Percentiles rank a stretch among this genome's conserved stretches.
These are phyloP conservation scores for Letharia columbiana DNA, from an alignment of 495 filamentous ascomycete species.

Conservation along the genomic window DNA sequence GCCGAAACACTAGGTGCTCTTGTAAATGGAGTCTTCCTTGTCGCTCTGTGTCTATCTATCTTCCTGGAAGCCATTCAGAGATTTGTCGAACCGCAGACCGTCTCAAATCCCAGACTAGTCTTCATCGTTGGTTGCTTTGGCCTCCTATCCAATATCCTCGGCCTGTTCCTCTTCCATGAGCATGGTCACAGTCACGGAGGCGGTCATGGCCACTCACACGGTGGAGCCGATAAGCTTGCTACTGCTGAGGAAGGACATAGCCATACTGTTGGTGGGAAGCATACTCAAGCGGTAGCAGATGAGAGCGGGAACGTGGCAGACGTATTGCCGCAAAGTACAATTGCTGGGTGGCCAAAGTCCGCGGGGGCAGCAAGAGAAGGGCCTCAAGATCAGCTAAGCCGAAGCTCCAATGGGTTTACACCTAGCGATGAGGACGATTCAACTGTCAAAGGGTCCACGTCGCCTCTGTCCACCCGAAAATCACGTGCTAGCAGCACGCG, in stretches of 20 bases:
- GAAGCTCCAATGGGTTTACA: constrained; percentile 12
- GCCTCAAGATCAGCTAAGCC: constrained; percentile 30
- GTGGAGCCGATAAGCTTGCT: constrained; percentile 31
- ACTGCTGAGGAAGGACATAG: constrained; percentile 41
- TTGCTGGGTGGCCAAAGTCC: constrained; percentile 30
- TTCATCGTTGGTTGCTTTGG: constrained; percentile 81
- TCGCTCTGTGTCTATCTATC: constrained; percentile 90
- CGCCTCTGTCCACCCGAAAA: constrained; percentile 27
- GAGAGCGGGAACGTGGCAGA: constrained; percentile 41
- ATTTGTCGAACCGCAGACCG: constrained; percentile 78
- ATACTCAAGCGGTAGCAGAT: constrained; percentile 32
- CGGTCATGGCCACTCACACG: constrained; percentile 42
- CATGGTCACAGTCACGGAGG: constrained; percentile 79
- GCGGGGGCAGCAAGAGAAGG: constrained; percentile 34
- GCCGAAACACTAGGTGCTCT: constrained; percentile 96
- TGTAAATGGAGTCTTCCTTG: constrained; percentile 93
- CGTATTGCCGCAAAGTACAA: constrained; percentile 33
- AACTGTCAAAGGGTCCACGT: constrained; percentile 30
- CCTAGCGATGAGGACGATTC: constrained; percentile 25
- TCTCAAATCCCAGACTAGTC: constrained; percentile 74
- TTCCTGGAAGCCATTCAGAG: constrained; percentile 88
- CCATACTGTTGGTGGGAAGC: constrained; percentile 19
- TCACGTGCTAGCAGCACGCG: constrained; percentile 25
- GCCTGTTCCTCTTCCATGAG: constrained; percentile 82
- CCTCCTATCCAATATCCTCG: constrained; percentile 82